Percentiles rank a stretch among this genome's conserved stretches.
Conservation (phyloP, 345 rosid species). For the Brassica carinata region DNA sequence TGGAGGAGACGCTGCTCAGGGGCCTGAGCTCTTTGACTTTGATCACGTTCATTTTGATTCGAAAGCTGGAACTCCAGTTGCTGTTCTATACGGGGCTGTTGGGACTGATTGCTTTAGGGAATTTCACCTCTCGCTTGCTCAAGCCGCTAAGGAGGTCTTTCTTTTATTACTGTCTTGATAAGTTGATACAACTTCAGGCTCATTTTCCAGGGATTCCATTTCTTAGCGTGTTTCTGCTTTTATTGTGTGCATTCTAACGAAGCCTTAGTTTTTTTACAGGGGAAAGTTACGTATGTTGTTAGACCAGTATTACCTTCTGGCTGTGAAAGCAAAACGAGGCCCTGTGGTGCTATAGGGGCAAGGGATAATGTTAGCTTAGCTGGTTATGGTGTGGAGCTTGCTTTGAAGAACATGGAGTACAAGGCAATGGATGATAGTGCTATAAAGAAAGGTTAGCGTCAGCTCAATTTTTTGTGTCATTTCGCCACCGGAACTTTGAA, state of each 20-base stretch:
- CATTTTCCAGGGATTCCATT: neutral
- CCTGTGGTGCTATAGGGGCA: conserved; percentile 87
- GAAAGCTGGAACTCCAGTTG: conserved; percentile 59
- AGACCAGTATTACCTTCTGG: conserved; percentile 91
- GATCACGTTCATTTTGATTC: conserved; percentile 78
- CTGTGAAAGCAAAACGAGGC: conserved; percentile 70
- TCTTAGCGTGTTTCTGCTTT: conserved; percentile 4
- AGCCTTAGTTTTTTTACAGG: conserved; percentile 55
- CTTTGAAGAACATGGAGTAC: conserved; percentile 98
- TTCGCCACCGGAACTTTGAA: conserved; percentile 1
- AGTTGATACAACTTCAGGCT: neutral
- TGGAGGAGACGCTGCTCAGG: conserved; percentile 60
- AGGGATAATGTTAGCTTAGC: conserved; percentile 78
- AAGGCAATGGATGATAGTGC: conserved; percentile 98
- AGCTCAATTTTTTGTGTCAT: neutral
- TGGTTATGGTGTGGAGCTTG: conserved; percentile 99
- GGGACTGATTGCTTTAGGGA: conserved; percentile 83
- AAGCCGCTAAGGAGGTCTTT: conserved; percentile 76
- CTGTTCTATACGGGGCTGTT: conserved; percentile 89
- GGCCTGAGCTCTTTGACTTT: conserved; percentile 82
- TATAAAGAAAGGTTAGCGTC: conserved; percentile 77
- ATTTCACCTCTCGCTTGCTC: conserved; percentile 65
- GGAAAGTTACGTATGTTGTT: conserved; percentile 79
- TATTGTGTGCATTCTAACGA: conserved; percentile 21
- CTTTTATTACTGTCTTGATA: neutral